Evolutionary conservation across 164 flowering plant genomes (phyloP).

Genomic region (Kalanchoe fedtschenkoi): DNA sequence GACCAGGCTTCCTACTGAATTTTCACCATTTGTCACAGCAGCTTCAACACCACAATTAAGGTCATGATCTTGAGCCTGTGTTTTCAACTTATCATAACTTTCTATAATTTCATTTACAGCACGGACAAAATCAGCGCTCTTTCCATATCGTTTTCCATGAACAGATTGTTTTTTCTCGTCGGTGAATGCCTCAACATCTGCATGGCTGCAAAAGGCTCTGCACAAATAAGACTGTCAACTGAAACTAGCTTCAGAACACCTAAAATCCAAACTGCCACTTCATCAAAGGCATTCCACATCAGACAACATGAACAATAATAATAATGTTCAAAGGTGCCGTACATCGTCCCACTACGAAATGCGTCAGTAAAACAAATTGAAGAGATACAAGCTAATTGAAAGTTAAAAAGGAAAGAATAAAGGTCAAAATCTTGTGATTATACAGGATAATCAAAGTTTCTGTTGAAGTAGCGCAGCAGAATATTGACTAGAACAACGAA

Average conservation of each 20-base stretch:
- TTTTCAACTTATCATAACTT: conserved; percentile 60
- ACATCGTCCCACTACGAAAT: too few relatives aligned
- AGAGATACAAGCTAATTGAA: too few relatives aligned
- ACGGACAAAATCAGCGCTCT: conserved; percentile 89
- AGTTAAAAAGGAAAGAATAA: too few relatives aligned
- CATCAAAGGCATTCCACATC: background rate
- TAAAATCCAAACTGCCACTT: background rate
- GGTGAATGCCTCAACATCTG: conserved; percentile 92
- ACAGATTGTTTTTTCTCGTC: conserved; percentile 85
- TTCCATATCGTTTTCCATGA: conserved; percentile 65
- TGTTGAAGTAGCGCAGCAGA: too few relatives aligned
- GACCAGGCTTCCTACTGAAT: conserved; percentile 17
- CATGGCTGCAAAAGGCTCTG: conserved; percentile 95
- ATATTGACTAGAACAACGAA: too few relatives aligned
- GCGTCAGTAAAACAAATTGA: too few relatives aligned
- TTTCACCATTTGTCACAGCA: conserved; percentile 25
- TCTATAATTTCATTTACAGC: conserved; percentile 88
- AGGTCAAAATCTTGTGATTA: too few relatives aligned
- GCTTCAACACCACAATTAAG: conserved; percentile 26
- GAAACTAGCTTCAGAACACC: background rate
- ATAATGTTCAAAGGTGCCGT: background rate
- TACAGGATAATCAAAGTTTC: too few relatives aligned
- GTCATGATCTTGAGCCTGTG: conserved; percentile 29
- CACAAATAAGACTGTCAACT: conserved; percentile 2
- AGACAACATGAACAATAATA: background rate